Percentiles rank a stretch among this genome's conserved stretches.
Evolutionary conservation across 805 yeast species (phyloP).

Genomic region (Cyberlindnera samutprakarnensis): DNA sequence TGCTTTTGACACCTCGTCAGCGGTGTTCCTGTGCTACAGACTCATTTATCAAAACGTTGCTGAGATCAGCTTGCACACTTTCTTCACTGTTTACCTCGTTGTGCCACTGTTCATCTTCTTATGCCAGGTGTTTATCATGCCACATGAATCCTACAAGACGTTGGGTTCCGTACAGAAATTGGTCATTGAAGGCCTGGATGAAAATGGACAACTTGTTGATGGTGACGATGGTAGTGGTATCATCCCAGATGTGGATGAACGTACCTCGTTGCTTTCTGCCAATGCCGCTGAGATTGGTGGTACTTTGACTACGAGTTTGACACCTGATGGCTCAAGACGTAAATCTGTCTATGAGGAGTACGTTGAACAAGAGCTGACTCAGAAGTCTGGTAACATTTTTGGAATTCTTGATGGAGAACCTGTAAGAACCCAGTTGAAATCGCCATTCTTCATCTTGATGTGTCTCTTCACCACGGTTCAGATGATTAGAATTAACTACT

Average conservation of each 20-base stretch:
- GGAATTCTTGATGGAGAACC: conserved; percentile 69
- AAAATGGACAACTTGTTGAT: conserved; percentile 44
- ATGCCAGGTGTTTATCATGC: conserved; percentile 79
- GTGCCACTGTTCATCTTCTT: conserved; percentile 74
- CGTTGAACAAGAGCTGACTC: conserved; percentile 48
- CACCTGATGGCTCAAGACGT: conserved; percentile 22
- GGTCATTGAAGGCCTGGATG: conserved; percentile 68
- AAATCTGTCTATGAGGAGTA: conserved; percentile 62
- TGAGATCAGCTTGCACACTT: conserved; percentile 39
- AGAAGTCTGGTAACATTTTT: conserved; percentile 51
- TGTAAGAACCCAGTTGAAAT: conserved; percentile 38
- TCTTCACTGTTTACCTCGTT: conserved; percentile 58
- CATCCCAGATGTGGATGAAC: conserved; percentile 36
- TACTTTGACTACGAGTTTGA: conserved; percentile 10
- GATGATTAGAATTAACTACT: conserved; percentile 88
- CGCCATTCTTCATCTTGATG: conserved; percentile 74
- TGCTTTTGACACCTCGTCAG: conserved; percentile 92
- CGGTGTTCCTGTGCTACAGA: conserved; percentile 71
- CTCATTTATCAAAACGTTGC: conserved; percentile 41
- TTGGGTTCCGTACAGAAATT: conserved; percentile 60
- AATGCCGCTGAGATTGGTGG: conserved; percentile 8
- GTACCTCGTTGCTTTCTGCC: conserved; percentile 23
- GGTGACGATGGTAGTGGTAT: conserved; percentile 34
- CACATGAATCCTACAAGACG: conserved; percentile 65
- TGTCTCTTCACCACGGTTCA: conserved; percentile 74